Evolutionary conservation across 257 asterid species (phyloP), one percentile per base, ranked within the genome.

Genomic region (Verbascum thapsus): DNA sequence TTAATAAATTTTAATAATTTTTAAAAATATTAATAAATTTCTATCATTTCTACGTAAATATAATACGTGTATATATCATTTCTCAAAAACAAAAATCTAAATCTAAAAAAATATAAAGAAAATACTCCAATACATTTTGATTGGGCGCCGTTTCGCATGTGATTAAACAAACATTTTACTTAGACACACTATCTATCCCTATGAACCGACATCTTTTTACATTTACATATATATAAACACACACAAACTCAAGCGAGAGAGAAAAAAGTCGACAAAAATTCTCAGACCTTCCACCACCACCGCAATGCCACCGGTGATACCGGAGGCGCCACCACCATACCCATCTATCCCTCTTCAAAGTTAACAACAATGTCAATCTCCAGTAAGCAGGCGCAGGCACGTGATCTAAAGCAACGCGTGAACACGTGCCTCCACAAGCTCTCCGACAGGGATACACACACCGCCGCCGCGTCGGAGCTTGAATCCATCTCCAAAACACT

Each of bases 401-500:
- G 96, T 61, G 96, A 86, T 57, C 69, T 91, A 54, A 86, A 88
- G 67, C 95, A 88, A 70, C 85, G 81, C 32, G 88, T 87, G 26
- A 95, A 88, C 65, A 80, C 88, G 16, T 83, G 92, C 85, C 79
- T 91, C 70, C 90, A 88, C 95, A 84, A 80, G 71, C 96, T 91
- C 70, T 81, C 98, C 79, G 98, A 91, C 78, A 62, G 96, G 52
- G 98, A 91, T 58, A 91, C 98, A 18, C 87, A 88, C 68, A 66
- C 87, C 60, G 71, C 84, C 39, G 98, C 98, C 54, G 95, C 95
- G 7, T 53, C 67, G 43, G 95, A 91, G 76, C 95, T 91, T 30
- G 95, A 91, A 66, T 76, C 76, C 66, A 83, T 91, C 39, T 95
- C 92, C 10, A 81, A 58, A 55, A 61, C 83, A 15, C 87, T 91